Base-by-base conservation (phyloP, 75 land plant species). In the Azolla pinnata region DNA sequence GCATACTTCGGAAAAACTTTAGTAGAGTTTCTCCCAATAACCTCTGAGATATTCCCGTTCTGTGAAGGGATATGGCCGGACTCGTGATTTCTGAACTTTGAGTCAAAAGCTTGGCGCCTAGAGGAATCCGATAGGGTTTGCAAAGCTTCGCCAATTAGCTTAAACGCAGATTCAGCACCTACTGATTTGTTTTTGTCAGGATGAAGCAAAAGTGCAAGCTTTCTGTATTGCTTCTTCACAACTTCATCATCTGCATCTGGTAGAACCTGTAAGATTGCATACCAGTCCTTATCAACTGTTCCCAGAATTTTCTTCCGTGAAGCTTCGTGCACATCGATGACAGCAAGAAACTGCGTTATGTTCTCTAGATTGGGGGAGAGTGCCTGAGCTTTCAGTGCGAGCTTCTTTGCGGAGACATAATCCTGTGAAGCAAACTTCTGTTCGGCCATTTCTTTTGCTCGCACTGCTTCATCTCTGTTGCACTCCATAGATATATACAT, bases 161-260 rank as follows among this genome's bases (percentile, higher is more conserved):
- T 85, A 42, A 93, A 93, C 26, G 96, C 96, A 62, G 85, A 82
- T 64, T 93, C 98, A 31, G 98, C 98, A 24, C 97, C 97, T 47
- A 55, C 34, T 51, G 83, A 78, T 59, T 81, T 78, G 62, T 92
- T 92, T 62, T 85, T 92, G 47, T 92, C 97, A 32, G 97, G 97
- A 70, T 92, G 95, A 52, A 92, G 84, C 16, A 76, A 69, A 27
- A 92, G 79, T n/a, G 97, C 97, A 42, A 85, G 77, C 77, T 81
- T 92, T 48, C 96, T 59, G 56, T 78, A 92, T 62, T 92, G 97
- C 64, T 83, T 82, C 79, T 74, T 92, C 35, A 92, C 80, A 2
- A 55, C 2, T 17, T 59, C 57, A 1, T 85, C 96, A 73, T 85
- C 81, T 30, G 96, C 75, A 0, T 69, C 62, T 2, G 72, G 66